These are phyloP conservation scores for Luffa acutangula DNA, from an alignment of 306 rosid genomes.

Conservation along the genomic window DNA sequence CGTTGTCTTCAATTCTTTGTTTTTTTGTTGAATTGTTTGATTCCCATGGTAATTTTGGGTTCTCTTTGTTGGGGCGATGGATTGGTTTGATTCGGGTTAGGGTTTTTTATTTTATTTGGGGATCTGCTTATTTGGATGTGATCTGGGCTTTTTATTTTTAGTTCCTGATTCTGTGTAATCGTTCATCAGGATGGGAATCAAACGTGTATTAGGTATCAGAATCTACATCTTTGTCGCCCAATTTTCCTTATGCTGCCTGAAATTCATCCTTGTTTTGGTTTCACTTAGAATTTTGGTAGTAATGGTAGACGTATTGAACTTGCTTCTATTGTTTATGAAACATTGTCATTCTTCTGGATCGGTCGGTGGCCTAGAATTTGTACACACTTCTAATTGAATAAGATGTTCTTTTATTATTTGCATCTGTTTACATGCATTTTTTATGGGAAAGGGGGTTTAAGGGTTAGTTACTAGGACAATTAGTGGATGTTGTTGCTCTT, in stretches of 20 bases:
- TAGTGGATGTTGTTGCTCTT: not conserved
- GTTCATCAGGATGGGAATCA: not conserved
- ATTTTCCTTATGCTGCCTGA: not conserved
- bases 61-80: not conserved
- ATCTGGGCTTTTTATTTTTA: not conserved
- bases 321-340: not conserved
- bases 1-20: not conserved
- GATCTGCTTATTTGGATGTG: conserved; percentile 1
- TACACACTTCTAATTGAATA: not conserved
- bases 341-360: not conserved
- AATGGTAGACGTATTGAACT: not conserved
- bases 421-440: not conserved
- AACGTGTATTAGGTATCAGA: not conserved
- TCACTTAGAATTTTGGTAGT: not conserved
- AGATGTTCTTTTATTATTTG: not conserved
- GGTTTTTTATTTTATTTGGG: not conserved
- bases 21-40: not conserved
- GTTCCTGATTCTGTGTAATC: not conserved
- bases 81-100: not conserved
- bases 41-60: not conserved
- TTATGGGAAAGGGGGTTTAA: not conserved
- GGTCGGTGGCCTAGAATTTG: not conserved
- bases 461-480: not conserved
- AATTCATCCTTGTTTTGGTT: not conserved
- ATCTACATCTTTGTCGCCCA: not conserved